phyloP scores from a whole-genome alignment of 345 rosid genomes.

The Punica granatum region DNA sequence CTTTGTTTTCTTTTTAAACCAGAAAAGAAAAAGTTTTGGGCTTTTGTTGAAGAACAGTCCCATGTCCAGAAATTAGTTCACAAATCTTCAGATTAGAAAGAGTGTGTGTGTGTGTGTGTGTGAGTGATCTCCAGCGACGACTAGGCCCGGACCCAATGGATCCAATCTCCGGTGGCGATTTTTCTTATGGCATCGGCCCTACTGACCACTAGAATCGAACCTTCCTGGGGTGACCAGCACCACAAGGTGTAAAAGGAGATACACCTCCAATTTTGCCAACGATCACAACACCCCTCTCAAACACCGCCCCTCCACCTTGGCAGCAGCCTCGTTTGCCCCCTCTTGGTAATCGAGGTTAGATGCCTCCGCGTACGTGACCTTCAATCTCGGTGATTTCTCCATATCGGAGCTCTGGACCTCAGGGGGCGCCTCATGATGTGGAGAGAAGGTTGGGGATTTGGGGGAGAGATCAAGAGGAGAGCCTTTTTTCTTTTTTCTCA shows the following conservation, averaged over 20 bases:
- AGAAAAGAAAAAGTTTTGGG: too few species aligned
- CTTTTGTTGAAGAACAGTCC: too few species aligned
- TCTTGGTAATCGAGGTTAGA: constrained; percentile 4
- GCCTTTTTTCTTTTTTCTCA: too few species aligned
- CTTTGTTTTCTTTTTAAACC: too few species aligned
- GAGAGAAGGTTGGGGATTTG: too few species aligned
- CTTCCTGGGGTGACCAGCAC: constrained; percentile 33
- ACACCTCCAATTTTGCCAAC: constrained; percentile 10
- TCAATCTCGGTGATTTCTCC: constrained; percentile 19
- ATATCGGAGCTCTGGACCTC: constrained; percentile 26
- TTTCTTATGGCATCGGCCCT: constrained; percentile 33
- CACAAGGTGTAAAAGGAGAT: constrained; percentile 27
- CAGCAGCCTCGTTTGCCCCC: constrained; percentile 15
- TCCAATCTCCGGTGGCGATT: constrained; percentile 7
- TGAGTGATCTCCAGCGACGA: constrained; percentile 20
- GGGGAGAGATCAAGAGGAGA: too few species aligned
- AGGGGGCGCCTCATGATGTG: constrained; percentile 25
- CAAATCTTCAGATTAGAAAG: too few species aligned
- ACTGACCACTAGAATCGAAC: constrained; percentile 29
- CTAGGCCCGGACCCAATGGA: constrained; percentile 1
- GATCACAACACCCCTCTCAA: constrained; percentile 11
- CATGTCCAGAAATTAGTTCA: too few species aligned
- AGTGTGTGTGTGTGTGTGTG: too few species aligned
- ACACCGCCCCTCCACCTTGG: constrained; percentile 15
- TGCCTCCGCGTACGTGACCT: constrained; percentile 19